Evolutionary conservation across 768 basidiomycete genomes (phyloP).

Genomic region (Lactarius hengduanensis): DNA sequence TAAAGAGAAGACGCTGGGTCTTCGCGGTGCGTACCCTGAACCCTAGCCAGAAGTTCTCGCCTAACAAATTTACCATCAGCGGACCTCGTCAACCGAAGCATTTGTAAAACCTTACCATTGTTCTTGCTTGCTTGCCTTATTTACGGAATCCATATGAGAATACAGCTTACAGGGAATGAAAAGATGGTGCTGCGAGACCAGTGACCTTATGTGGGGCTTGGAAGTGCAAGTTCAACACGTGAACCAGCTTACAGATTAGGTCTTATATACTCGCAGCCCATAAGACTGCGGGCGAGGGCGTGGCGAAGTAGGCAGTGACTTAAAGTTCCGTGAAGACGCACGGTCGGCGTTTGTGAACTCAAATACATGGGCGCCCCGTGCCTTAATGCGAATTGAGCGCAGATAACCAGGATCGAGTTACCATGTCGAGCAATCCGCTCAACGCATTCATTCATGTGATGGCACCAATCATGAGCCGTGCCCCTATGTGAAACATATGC

Average conservation of each 20-base stretch:
- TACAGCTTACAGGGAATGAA: slow-evolving; percentile 8
- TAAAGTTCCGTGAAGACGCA: slow-evolving; percentile 14
- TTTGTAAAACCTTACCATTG: slow-evolving; percentile 22
- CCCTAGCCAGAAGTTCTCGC: slow-evolving; percentile 23
- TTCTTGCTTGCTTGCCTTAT: slow-evolving; percentile 15
- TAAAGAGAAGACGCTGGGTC: neutral
- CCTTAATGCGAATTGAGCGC: slow-evolving; percentile 1
- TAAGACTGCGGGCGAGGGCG: slow-evolving; percentile 12
- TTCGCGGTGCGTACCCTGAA: slow-evolving; percentile 17
- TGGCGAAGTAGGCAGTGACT: slow-evolving; percentile 10
- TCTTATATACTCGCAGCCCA: slow-evolving; percentile 15
- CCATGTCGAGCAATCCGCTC: slow-evolving; percentile 4
- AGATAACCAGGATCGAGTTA: slow-evolving; percentile 3
- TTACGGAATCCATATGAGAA: slow-evolving; percentile 11
- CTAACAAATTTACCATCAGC: slow-evolving; percentile 6
- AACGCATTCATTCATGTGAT: neutral
- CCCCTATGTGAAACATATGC: too few relatives aligned
- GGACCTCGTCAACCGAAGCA: neutral
- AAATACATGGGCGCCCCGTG: slow-evolving; percentile 27
- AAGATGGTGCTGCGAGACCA: neutral
- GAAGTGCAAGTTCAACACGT: slow-evolving; percentile 11
- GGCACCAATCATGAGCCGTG: too few relatives aligned
- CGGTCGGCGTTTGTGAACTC: slow-evolving; percentile 17
- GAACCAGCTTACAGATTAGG: neutral
- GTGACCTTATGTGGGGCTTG: slow-evolving; percentile 10